Base-by-base conservation (phyloP, 352 stramenopile genomes). In the Pythium brachiatum region DNA sequence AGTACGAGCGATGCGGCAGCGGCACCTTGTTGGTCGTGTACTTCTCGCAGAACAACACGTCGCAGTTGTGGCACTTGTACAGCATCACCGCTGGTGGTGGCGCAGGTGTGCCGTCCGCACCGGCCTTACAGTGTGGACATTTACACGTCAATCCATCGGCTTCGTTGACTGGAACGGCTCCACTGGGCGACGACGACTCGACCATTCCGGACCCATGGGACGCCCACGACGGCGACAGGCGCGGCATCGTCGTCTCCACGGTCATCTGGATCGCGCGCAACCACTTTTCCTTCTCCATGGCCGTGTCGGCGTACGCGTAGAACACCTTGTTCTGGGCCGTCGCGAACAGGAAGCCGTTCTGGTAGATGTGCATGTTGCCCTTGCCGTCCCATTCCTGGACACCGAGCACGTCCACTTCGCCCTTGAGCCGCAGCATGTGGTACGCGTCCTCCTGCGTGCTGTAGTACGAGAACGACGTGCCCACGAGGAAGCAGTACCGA, bases 311-410 rank as follows among this genome's bases (percentile, higher is more conserved):
- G 62, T 95, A 95, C 21, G 84, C 84, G 65, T 95, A 95, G 60
- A 95, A 95, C 12, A 95, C 83, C 60, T 95, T 95, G 68, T 84
- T 95, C 68, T 95, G 86, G 29, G 84, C 79, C 51, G 86, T 95
- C 15, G 84, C 86, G 61, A 95, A 95, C 8, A 97, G 64, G 58
- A 97, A 95, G 4, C 89, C 89, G 64, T 93, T 76, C 59, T 89
- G 74, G 65, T 97, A 97, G 57, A 94, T 95, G 78, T 95, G 86
- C 81, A 94, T 95, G 68, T 95, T 95, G 61, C 86, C 89, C 68
- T 96, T 95, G 60, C 89, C 89, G 60, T 97, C 89, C 89, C 89
- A 97, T 57, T 96, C 86, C 67, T 95, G 88, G 18, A 95, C 89
- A 18, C 88, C 89, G 20, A 97, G 66, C 29, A 96, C 86, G 64